Base-by-base conservation (phyloP, 768 basidiomycete genomes). In the Mycena venus region DNA sequence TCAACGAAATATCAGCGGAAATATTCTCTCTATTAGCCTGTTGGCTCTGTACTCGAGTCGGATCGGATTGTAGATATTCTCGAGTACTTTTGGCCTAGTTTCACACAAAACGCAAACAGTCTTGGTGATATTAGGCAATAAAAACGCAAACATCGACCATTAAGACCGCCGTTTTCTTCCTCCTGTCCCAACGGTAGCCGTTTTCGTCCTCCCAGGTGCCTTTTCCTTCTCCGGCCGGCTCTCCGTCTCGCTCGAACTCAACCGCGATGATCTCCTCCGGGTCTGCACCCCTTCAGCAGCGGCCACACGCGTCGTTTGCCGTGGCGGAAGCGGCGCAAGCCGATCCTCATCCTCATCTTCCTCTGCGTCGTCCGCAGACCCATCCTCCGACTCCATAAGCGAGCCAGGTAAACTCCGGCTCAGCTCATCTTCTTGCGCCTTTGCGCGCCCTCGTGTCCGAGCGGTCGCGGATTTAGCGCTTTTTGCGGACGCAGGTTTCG, bases 241-340 rank as follows among this genome's bases (percentile, higher is more conserved):
- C 49, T 72, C 72, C 27, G 68, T 44, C 2, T 71, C 69, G 25
- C 72, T 69, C 21, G 77, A 74, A 27, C 70, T 76, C 69, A 89
- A 70, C 69, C 88, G 84, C 25, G 88, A 86, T 31, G 88, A 89
- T 70, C 88, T 79, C 68, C 88, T 80, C 71, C 87, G 81, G 8
- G 86, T 86, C 75, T 83, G 82, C 12, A 82, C 75, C 10, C 82
- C 84, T 63, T 83, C 84, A 38, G 64, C 79, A 25, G 84, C 84
- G 47, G 84, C 84, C 27, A 80, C 81, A n/a, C n/a, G n/a, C 15
- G 78, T 55, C 62, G 86, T 85, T 23, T 79, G 79, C 23, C 79
- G 80, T 4, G 82, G 79, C 11, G 83, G 84, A 49, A 89, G 78
- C 8, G 86, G 86, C 6, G 86, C 83, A 58, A 87, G 76, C 25